These are phyloP conservation scores for Starmerella scarabaei DNA, from an alignment of 805 yeast genomes.

Conservation along the genomic window DNA sequence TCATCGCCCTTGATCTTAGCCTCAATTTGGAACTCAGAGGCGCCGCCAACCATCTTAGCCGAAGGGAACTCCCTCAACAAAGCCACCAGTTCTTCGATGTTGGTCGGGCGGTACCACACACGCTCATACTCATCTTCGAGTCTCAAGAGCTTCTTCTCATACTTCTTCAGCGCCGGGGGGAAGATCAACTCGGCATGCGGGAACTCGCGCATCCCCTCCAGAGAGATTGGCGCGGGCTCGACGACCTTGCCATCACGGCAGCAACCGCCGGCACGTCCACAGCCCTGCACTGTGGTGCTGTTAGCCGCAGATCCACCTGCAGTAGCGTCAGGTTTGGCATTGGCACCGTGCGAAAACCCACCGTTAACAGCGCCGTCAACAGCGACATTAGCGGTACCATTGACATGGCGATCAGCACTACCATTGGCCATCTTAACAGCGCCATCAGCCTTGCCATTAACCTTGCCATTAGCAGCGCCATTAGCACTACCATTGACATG, in stretches of 20 bases:
- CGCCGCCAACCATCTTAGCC: slow-evolving; percentile 35
- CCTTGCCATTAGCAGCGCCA: not conserved
- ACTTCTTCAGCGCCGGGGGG: slow-evolving; percentile 29
- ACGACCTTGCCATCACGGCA: not conserved
- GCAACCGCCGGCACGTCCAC: slow-evolving; percentile 3
- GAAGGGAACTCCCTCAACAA: slow-evolving; percentile 28
- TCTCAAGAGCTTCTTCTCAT: slow-evolving; percentile 23
- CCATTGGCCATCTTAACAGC: not conserved
- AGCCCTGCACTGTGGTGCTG: not conserved
- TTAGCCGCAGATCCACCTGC: not conserved
- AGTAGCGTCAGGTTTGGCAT: too few species aligned
- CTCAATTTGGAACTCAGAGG: slow-evolving; percentile 38
- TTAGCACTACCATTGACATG: not conserved
- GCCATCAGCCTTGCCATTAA: not conserved
- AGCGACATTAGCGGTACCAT: not conserved
- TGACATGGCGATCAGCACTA: not conserved
- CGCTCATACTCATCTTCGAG: slow-evolving; percentile 31
- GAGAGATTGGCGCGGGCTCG: not conserved
- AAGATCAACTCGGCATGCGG: slow-evolving; percentile 32
- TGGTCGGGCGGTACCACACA: slow-evolving; percentile 36
- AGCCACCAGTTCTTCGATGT: slow-evolving; percentile 30
- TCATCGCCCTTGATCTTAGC: slow-evolving; percentile 33
- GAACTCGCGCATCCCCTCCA: slow-evolving; percentile 27
- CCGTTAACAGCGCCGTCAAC: not conserved
- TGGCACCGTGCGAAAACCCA: not conserved